These are phyloP conservation scores for Colletotrichum sp. DNA, from an alignment of 2,329 filamentous ascomycete species.

Conservation along the genomic window DNA sequence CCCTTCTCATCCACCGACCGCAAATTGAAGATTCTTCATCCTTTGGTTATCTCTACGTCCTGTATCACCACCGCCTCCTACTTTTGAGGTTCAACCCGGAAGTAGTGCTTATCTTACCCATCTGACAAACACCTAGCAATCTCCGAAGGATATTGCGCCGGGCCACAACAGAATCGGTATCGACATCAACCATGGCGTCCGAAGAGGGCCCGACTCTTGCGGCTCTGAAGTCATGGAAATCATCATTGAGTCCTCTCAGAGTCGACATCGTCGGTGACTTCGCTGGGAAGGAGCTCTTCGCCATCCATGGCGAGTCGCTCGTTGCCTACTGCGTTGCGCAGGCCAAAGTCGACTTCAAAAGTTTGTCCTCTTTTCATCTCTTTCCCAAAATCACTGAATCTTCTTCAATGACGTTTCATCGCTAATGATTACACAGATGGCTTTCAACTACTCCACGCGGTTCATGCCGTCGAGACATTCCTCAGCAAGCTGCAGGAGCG, in stretches of 20 bases:
- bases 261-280: constrained; percentile 79
- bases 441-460: constrained; percentile 74
- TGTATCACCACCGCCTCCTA: not conserved
- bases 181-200: not conserved
- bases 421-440: constrained; percentile 46
- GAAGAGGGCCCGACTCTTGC: not conserved
- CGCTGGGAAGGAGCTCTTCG: constrained; percentile 74
- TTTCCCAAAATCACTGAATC: fast-evolving
- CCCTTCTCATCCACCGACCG: not conserved
- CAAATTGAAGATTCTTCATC: not conserved
- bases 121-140: not conserved
- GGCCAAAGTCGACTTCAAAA: constrained; percentile 66
- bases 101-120: not conserved
- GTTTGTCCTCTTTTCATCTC: constrained; percentile 28
- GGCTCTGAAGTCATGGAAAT: not conserved
- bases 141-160: not conserved
- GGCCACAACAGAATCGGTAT: not conserved
- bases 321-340: constrained; percentile 68
- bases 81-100: not conserved
- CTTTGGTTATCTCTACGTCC: not conserved
- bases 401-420: not conserved
- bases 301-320: constrained; percentile 77
- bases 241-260: constrained; percentile 26
- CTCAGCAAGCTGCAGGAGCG: constrained; percentile 63
- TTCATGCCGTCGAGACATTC: constrained; percentile 72